Evolutionary conservation across 2,329 filamentous ascomycete species (phyloP).

Genomic region (Penicillium rolfsii): DNA sequence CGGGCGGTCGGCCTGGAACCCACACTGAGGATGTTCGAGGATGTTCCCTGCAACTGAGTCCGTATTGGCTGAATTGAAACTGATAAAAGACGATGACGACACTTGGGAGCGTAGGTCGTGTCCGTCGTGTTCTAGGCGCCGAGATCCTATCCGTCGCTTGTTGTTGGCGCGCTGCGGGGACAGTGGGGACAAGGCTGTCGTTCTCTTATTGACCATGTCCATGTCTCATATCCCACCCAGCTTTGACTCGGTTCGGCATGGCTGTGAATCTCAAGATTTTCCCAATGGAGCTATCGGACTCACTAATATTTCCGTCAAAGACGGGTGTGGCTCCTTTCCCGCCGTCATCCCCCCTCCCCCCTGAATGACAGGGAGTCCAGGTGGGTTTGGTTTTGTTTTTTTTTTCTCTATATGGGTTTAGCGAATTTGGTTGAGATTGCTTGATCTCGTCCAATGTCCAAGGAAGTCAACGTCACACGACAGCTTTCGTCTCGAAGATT

Average conservation of each 20-base stretch:
- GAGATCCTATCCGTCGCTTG: constrained; percentile 18
- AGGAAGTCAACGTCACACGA: constrained; percentile 19
- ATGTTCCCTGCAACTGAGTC: constrained; percentile 12
- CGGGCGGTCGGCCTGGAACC: background rate
- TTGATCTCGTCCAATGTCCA: background rate
- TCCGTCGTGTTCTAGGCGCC: constrained; percentile 16
- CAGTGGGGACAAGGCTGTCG: constrained; percentile 13
- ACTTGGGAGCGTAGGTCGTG: background rate
- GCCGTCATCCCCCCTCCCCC: constrained; percentile 3
- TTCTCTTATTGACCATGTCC: background rate
- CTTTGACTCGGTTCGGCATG: background rate
- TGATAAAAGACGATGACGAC: constrained; percentile 11
- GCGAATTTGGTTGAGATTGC: background rate
- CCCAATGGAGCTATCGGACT: background rate
- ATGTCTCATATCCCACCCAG: background rate
- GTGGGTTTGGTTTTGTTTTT: background rate
- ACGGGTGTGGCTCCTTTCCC: constrained; percentile 3
- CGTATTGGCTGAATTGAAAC: background rate
- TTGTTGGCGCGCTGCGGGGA: constrained; percentile 24
- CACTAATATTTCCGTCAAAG: background rate
- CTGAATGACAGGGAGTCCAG: background rate
- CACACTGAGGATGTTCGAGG: constrained; percentile 14
- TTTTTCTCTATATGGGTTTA: background rate
- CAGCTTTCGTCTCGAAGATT: constrained; percentile 1
- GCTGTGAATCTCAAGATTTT: background rate